These are phyloP conservation scores for Iris pallida DNA, from an alignment of 116 monocot species.

Conservation along the genomic window DNA sequence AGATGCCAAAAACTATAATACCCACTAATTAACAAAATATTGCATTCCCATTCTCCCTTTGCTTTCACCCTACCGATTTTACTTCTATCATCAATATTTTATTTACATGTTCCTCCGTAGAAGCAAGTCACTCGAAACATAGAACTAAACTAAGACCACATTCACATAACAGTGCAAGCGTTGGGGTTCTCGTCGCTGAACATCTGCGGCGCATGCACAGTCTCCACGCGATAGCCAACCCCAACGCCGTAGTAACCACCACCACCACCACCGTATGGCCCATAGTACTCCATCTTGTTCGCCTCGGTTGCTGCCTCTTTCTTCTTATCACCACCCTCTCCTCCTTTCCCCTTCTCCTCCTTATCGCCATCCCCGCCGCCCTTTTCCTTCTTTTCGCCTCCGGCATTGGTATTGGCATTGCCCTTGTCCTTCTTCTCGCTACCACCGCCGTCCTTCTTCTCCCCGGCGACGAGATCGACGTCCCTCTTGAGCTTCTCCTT, in stretches of 20 bases:
- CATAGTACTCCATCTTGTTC: slow-evolving; percentile 2
- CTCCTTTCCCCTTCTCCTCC: slow-evolving; percentile 9
- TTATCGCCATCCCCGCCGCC: neutral
- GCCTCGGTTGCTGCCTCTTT: slow-evolving; percentile 3
- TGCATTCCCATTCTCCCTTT: too few species aligned
- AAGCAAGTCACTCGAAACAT: neutral
- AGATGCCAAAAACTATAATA: too few species aligned
- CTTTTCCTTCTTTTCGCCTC: neutral
- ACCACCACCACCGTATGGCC: neutral
- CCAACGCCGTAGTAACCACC: too few species aligned
- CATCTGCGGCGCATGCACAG: slow-evolving; percentile 20
- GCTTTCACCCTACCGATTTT: too few species aligned
- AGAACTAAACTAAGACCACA: neutral
- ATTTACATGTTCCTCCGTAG: neutral
- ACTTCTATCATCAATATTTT: too few species aligned
- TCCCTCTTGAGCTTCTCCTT: slow-evolving; percentile 18
- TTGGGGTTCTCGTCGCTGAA: slow-evolving; percentile 40
- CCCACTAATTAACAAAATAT: too few species aligned
- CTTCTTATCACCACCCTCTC: neutral
- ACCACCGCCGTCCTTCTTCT: slow-evolving; percentile 9
- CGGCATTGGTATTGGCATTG: neutral
- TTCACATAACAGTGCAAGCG: slow-evolving; percentile 21
- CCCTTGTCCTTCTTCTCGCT: neutral
- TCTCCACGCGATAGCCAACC: neutral
- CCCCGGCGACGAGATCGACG: slow-evolving; percentile 13